Evolutionary conservation across 495 filamentous ascomycete species (phyloP).

Genomic region (Halenospora varia): DNA sequence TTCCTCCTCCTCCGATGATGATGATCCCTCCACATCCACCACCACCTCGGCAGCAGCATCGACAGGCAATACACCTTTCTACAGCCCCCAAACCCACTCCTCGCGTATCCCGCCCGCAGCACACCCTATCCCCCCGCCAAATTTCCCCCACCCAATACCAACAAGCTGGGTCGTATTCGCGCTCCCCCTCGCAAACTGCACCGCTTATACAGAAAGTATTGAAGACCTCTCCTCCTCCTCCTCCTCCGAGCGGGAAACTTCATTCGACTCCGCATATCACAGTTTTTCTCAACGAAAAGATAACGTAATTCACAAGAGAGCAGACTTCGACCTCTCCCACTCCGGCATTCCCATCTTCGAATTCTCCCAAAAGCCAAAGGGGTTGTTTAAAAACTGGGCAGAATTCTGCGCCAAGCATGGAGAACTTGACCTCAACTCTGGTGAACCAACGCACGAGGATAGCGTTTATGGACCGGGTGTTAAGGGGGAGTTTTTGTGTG

Average conservation of each 20-base stretch:
- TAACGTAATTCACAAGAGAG: neutral
- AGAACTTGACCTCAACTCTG: too few species aligned
- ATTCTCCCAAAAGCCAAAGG: neutral
- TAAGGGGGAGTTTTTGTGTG: neutral
- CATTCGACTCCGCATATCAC: neutral
- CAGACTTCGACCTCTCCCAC: neutral
- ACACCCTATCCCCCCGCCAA: conserved; percentile 9
- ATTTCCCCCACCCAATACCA: conserved; percentile 15
- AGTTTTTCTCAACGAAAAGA: neutral
- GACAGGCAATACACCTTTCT: too few species aligned
- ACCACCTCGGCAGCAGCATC: too few species aligned
- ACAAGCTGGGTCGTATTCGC: conserved; percentile 21
- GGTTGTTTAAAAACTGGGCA: neutral
- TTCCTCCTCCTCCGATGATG: too few species aligned
- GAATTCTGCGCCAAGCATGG: too few species aligned
- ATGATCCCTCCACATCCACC: too few species aligned
- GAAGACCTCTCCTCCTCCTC: neutral
- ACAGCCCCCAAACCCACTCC: neutral
- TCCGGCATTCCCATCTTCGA: neutral
- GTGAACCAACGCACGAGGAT: neutral
- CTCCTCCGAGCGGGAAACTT: neutral
- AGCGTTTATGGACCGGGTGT: neutral
- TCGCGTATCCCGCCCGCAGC: too few species aligned
- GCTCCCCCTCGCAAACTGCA: conserved; percentile 13
- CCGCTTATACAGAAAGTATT: neutral